Evolutionary conservation across 2,329 filamentous ascomycete genomes (phyloP).

Genomic region (Dactylonectria macrodidyma): DNA sequence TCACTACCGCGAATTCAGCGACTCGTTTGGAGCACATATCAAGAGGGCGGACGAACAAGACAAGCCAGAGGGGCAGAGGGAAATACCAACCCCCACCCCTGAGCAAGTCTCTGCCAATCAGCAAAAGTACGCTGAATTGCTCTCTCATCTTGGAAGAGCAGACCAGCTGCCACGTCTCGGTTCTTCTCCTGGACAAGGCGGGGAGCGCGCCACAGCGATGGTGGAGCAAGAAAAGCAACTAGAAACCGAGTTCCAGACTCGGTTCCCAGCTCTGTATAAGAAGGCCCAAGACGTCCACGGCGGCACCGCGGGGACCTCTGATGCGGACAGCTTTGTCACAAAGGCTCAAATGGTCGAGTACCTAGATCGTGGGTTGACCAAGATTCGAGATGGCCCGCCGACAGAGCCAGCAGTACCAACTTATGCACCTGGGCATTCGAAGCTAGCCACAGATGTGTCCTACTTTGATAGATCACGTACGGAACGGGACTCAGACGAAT

Average conservation of each 20-base stretch:
- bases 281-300: constrained; percentile 59
- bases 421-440: constrained; percentile 50
- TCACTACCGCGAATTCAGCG: constrained; percentile 69
- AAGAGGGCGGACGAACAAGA: constrained; percentile 57
- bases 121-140: constrained; percentile 61
- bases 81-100: constrained; percentile 30
- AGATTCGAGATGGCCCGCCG: constrained; percentile 55
- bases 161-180: constrained; percentile 57
- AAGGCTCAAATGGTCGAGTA: constrained; percentile 65
- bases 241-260: constrained; percentile 63
- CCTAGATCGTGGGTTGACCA: constrained; percentile 62
- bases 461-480: constrained; percentile 47
- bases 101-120: constrained; percentile 50
- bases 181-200: constrained; percentile 55
- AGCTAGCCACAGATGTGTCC: constrained; percentile 47
- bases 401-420: constrained; percentile 34
- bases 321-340: constrained; percentile 57
- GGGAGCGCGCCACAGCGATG: constrained; percentile 58
- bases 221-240: constrained; percentile 63
- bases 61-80: constrained; percentile 54
- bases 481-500: constrained; percentile 52
- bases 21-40: constrained; percentile 67
- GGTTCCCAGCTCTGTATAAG: constrained; percentile 62
- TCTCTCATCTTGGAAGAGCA: constrained; percentile 60
- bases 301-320: constrained; percentile 48